Evolutionary conservation across 441 rosid genomes (phyloP), one percentile per base, ranked within the genome.

Genomic region (Gossypium aridum): DNA sequence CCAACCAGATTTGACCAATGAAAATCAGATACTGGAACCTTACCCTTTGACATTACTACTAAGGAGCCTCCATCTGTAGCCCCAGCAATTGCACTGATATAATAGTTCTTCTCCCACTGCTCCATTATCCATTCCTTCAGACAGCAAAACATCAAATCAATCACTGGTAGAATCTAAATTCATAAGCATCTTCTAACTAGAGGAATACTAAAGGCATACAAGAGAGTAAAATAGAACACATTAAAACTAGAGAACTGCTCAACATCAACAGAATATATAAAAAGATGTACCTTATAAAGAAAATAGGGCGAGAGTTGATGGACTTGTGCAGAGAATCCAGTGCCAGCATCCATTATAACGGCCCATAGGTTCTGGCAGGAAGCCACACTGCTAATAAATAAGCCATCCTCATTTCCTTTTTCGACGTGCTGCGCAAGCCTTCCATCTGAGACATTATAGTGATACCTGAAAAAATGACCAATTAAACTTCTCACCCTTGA

Each of bases 121-220:
- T 91, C 97, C 98, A 94, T 88, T 79, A 94, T 94, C 97, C 98
- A 92, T 78, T 94, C 98, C 98, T 94, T 79, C 64, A 78, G 28
- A 76, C 45, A 54, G 9, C 59, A 51, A 49, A 53, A 63, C 19
- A 62, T 19, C 8, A 76, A 51, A 17, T 76, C 9, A 73, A 57
- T 65, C 26, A 68, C 53, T 0, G n/a, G n/a, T n/a, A n/a, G n/a
- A n/a, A n/a, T n/a, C n/a, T n/a, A n/a, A n/a, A n/a, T n/a, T n/a
- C n/a, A n/a, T n/a, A n/a, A n/a, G n/a, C n/a, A n/a, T n/a, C n/a
- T n/a, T n/a, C n/a, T n/a, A n/a, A 28, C 26, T 70, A 53, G 47
- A 53, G 54, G 7, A 34, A 61, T 56, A 26, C 26, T 63, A 23
- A 34, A 64, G 16, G 34, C 8, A 59, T 14, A 64, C 10, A 49